Base-by-base conservation (phyloP, 2,329 filamentous ascomycete species). In the Aureobasidium sp. region DNA sequence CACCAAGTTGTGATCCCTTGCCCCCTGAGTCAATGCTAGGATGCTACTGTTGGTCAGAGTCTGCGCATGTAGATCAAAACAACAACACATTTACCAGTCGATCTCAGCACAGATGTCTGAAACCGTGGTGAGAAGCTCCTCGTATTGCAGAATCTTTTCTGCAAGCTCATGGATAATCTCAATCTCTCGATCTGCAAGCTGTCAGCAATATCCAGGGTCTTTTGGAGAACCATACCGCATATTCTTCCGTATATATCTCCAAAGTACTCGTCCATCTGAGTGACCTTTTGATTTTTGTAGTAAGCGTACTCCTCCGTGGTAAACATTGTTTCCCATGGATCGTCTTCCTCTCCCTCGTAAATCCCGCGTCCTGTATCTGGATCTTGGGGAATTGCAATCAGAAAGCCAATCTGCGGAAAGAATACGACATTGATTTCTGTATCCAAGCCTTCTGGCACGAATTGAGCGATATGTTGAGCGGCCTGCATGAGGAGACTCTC, bases 321-420 rank as follows among this genome's bases (percentile, higher is more conserved):
- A 61, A 97, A 95, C 64, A 86, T 82, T 53, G 80, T 79, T 56
- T 90, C 81, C 93, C 91, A 98, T 0, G 70, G 69, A 53, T 83
- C 82, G 14, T 76, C 73, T 1, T 71, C 64, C 3, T 73, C 65
- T 1, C 87, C 87, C 59, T 81, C 76, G 59, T 85, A 90, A 10
- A 79, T 71, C 0, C 80, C 78, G 41, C 75, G 71, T 0, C 81
- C 80, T 1, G 78, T 81, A 1, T 73, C 66, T 12, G 75, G 70
- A 59, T 89, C 79, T 3, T 84, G 68, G 2, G 78, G 78, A 14
- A 95, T 83, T 0, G 85, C 83, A 2, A 90, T 86, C 32, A 96
- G 78, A 64, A 96, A 98, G 0, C 93, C 93, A 32, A 96, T 80
- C 62, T 95, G 90, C 0, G 90, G 91, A 57, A 95, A 86, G 66